Evolutionary conservation across 352 stramenopile genomes (phyloP), one percentile per base, ranked within the genome.

Genomic region (Pythium folliculosum): DNA sequence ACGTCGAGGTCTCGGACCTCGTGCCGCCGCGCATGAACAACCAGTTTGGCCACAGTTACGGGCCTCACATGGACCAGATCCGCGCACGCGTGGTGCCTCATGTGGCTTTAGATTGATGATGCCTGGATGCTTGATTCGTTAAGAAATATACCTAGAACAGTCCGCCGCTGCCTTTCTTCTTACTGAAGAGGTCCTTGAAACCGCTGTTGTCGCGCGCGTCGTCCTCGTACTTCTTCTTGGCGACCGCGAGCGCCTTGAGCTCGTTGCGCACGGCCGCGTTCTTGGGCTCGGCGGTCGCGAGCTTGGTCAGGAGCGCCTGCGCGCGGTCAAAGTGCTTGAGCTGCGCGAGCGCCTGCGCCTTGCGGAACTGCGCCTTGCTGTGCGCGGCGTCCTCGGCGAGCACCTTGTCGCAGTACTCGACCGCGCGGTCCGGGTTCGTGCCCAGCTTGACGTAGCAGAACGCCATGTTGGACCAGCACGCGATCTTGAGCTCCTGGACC

Each of bases 31-130:
- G 74, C 30, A 59, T 88, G 47, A 73, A 81, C 45, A 93, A 85
- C 54, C 82, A 90, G 65, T 92, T 95, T 49, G 87, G 87, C 19
- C 87, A 95, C 69, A 85, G 84, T 69, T 95, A 95, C 72, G 71
- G 72, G 7, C 71, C 70, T 5, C 79, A 88, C 65, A 95, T 95
- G 87, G 78, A 81, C 19, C 54, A 61, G 17, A 89, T 93, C 54
- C 73, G 77, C 53, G 38, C 54, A 21, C 78, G 78, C 43, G 72
- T 95, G 59, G 35, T 76, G 35, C 77, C 78, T 1, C 77, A 89
- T 44, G 60, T 94, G 16, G 40, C 22, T 56, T 43, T 50, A 52
- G 27, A 65, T n/a, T 51, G 1, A 63, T 35, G 23, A 49, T 65
- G 13, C 21, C 27, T 54, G 17, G 8, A 32, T 43, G 37, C 37